Conservation (phyloP, 805 yeast genomes). For the Candida hungchunana region DNA sequence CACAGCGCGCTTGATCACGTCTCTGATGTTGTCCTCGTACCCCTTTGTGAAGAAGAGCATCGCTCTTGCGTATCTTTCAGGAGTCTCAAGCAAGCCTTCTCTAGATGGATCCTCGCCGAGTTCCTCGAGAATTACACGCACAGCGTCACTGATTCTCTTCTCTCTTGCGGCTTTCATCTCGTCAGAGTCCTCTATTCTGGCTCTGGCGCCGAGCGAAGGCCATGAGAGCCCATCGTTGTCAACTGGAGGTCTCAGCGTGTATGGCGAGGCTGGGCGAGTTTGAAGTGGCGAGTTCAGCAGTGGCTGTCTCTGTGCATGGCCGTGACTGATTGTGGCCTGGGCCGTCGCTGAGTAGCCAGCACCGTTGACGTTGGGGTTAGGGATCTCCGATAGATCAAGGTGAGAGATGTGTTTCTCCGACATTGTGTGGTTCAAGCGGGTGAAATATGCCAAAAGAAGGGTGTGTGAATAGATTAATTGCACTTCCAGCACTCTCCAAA, state of each 20-base stretch:
- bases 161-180: constrained; percentile 68
- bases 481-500: too few species aligned
- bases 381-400: constrained; percentile 8
- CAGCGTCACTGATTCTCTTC: constrained; percentile 78
- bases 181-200: constrained; percentile 62
- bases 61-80: constrained; percentile 94
- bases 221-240: constrained; percentile 90
- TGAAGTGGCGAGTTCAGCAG: constrained; percentile 51
- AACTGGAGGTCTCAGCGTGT: constrained; percentile 78
- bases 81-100: constrained; percentile 91
- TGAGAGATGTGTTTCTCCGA: too few species aligned
- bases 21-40: constrained; percentile 88
- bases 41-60: constrained; percentile 96
- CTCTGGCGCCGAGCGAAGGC: constrained; percentile 86
- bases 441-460: constrained; percentile 1
- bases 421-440: too few species aligned
- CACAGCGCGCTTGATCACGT: constrained; percentile 85
- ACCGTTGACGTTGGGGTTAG: constrained; percentile 17
- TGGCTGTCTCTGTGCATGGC: constrained; percentile 11
- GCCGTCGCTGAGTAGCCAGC: constrained; percentile 21
- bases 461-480: too few species aligned
- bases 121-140: constrained; percentile 59
- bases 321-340: constrained; percentile 14
- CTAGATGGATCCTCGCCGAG: constrained; percentile 88
- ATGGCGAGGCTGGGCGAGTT: constrained; percentile 78